Evolutionary conservation across 257 asterid genomes (phyloP).

Genomic region (Solanum ahanhuiri): DNA sequence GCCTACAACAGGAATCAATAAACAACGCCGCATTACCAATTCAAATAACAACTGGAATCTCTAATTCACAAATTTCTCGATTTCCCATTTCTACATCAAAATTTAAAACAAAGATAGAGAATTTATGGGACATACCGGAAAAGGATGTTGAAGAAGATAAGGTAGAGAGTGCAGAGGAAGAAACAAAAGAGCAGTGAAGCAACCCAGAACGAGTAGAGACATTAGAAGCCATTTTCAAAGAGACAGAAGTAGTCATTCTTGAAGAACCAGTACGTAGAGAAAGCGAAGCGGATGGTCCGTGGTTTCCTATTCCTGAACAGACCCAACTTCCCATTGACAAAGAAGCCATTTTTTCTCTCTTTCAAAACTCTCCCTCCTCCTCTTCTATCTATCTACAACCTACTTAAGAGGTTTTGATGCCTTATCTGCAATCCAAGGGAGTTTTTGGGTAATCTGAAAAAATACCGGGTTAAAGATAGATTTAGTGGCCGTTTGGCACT

Average conservation of each 20-base stretch:
- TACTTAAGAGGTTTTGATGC: neutral
- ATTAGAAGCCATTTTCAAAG: conserved; percentile 22
- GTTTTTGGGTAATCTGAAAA: neutral
- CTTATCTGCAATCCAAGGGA: conserved; percentile 18
- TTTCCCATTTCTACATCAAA: neutral
- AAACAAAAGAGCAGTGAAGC: conserved; percentile 52
- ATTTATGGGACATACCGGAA: conserved; percentile 30
- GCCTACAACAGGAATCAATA: neutral
- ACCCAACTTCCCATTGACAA: conserved; percentile 37
- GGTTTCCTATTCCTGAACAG: conserved; percentile 7
- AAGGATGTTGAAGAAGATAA: conserved; percentile 43
- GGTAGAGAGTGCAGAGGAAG: conserved; percentile 35
- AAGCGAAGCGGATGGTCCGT: conserved; percentile 54
- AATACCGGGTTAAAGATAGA: neutral
- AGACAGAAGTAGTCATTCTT: neutral
- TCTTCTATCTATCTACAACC: neutral
- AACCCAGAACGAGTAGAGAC: conserved; percentile 23
- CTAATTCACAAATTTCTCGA: neutral
- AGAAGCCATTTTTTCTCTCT: conserved; percentile 38
- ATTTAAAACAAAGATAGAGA: neutral
- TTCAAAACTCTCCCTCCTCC: neutral
- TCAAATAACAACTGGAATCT: neutral
- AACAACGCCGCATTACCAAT: neutral
- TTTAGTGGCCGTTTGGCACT: no score
- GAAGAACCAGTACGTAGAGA: conserved; percentile 31